These are phyloP conservation scores for Pilasporangium apinafurcum DNA, from an alignment of 352 stramenopile genomes.

Conservation along the genomic window DNA sequence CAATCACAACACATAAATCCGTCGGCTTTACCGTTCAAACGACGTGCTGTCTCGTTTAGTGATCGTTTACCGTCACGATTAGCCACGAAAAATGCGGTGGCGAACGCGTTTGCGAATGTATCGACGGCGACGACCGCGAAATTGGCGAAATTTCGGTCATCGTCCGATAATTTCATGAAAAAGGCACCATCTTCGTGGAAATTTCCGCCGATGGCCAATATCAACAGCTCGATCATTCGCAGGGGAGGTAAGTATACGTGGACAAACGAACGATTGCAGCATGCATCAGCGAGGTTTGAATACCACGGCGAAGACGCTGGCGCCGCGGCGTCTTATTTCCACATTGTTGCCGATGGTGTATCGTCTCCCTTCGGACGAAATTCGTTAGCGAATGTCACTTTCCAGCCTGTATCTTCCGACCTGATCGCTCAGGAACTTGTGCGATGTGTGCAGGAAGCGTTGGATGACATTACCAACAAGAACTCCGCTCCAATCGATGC, in stretches of 20 bases:
- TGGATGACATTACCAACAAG: constrained; percentile 53
- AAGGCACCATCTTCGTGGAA: constrained; percentile 18
- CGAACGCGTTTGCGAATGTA: constrained; percentile 35
- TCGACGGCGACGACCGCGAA: constrained; percentile 24
- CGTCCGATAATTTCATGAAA: constrained; percentile 33
- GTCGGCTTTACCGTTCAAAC: constrained; percentile 22
- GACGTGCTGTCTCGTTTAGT: constrained; percentile 42
- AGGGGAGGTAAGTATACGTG: constrained; percentile 3
- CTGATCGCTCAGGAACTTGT: constrained; percentile 53
- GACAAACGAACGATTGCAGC: constrained; percentile 20
- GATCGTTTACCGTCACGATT: constrained; percentile 28
- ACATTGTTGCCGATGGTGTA: constrained; percentile 76
- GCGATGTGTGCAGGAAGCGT: constrained; percentile 23
- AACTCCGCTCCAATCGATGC: constrained; percentile 35
- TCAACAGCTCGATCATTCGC: constrained; percentile 11
- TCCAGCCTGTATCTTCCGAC: constrained; percentile 40
- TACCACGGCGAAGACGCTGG: constrained; percentile 71
- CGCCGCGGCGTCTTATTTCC: constrained; percentile 46
- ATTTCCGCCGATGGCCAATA: constrained; percentile 8
- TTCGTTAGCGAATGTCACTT: constrained; percentile 14
- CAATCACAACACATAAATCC: too few relatives aligned
- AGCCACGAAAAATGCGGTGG: constrained; percentile 16
- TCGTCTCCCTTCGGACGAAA: constrained; percentile 50
- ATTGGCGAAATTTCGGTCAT: constrained; percentile 31
- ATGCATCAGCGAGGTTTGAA: constrained; percentile 32